Evolutionary conservation across 2,329 filamentous ascomycete species (phyloP).

Genomic region (Xylaria sp.): DNA sequence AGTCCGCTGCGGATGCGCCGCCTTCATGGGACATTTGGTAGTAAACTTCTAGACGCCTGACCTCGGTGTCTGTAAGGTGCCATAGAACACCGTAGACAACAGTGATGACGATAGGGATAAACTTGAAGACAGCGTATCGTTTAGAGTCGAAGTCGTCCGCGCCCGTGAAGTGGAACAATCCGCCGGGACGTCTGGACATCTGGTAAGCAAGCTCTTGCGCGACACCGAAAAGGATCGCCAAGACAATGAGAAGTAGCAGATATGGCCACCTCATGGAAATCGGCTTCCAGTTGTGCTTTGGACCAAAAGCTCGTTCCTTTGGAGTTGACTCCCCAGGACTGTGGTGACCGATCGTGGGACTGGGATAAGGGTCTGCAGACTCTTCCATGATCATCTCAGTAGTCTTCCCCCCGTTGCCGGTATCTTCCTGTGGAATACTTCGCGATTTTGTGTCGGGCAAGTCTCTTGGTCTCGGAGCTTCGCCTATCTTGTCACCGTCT

Average conservation of each 20-base stretch:
- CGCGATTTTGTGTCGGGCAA: slow-evolving; percentile 44
- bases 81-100: slow-evolving; percentile 60
- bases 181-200: slow-evolving; percentile 36
- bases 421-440: slow-evolving; percentile 51
- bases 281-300: slow-evolving; percentile 62
- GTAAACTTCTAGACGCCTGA: slow-evolving; percentile 61
- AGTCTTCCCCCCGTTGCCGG: slow-evolving; percentile 54
- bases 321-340: slow-evolving; percentile 36
- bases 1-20: slow-evolving; percentile 58
- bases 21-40: slow-evolving; percentile 58
- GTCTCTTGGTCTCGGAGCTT: slow-evolving; percentile 53
- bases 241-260: slow-evolving; percentile 45
- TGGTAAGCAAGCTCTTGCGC: slow-evolving; percentile 53
- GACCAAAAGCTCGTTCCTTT: slow-evolving; percentile 46
- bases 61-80: slow-evolving; percentile 62
- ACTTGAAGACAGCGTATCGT: slow-evolving; percentile 59
- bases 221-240: slow-evolving; percentile 49
- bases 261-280: slow-evolving; percentile 61
- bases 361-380: slow-evolving; percentile 44
- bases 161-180: slow-evolving; percentile 45
- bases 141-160: slow-evolving; percentile 46
- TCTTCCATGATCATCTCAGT: slow-evolving; percentile 54
- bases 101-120: slow-evolving; percentile 55
- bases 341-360: slow-evolving; percentile 44
- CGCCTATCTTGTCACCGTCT: slow-evolving; percentile 49